Base-by-base conservation (phyloP, 306 rosid species). In the Datisca glomerata region DNA sequence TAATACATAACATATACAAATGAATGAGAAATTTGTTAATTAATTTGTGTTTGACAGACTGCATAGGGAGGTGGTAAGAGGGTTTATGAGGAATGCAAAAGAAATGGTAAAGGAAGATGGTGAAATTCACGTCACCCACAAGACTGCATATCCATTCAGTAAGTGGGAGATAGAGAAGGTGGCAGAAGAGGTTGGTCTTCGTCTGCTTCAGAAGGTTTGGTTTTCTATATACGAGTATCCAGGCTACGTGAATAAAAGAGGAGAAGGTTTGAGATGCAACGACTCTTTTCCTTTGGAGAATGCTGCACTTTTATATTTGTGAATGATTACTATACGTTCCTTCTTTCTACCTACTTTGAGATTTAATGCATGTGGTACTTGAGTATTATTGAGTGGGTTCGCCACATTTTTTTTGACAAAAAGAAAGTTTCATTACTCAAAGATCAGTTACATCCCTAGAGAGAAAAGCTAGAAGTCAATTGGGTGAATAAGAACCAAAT, bases 101-200 rank as follows among this genome's bases (percentile, higher is more conserved):
- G 2, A 23, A 4, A 49, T 61, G 63, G 46, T 74, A 20, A 24
- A 2, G 2, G 8, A 1, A 20, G 12, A 2, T 2, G 73, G 65
- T 11, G 46, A 61, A 53, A 67, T 74, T 53, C 73, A 69, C 23
- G 16, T 65, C 7, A 61, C 74, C 0, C 74, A 70, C 74, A 74
- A 74, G 60, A 57, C 66, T 0, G 0, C 41, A 0, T 0, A 61
- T 14, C 66, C 78, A 4, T 74, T 8, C 37, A 5, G 17, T 13
- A 10, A 9, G 0, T 66, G 78, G 82, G 14, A 59, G 31, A 55
- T 66, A 12, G 45, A 18, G 49, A 14, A 38, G 36, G 19, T 63
- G 14, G 74, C 41, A 5, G 3, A 41, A 12, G 20, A 31, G 28
- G 36, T 3, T 17, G 39, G 24, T 0, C 52, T 66, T 8, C 3